Evolutionary conservation across 2,329 filamentous ascomycete species (phyloP).

Genomic region (Pyricularia sp.): DNA sequence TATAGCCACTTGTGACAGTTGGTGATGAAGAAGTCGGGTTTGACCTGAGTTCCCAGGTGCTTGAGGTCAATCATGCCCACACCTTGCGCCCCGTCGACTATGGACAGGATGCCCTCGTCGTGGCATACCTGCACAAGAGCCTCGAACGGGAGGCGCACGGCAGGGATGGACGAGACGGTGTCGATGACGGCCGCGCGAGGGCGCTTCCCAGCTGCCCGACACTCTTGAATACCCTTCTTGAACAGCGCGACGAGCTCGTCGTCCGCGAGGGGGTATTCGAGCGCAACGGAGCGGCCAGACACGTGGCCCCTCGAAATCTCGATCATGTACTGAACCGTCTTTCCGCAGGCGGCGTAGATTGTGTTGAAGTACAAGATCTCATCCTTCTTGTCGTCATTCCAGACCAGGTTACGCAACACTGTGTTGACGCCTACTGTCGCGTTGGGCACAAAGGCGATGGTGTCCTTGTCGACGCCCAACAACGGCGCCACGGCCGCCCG

Average conservation of each 20-base stretch:
- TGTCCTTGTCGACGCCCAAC: slow-evolving; percentile 55
- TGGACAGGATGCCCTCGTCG: slow-evolving; percentile 57
- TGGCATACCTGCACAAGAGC: slow-evolving; percentile 53
- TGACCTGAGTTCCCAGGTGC: slow-evolving; percentile 39
- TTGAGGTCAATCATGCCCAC: slow-evolving; percentile 71
- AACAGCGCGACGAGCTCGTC: slow-evolving; percentile 55
- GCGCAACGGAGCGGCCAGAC: slow-evolving; percentile 41
- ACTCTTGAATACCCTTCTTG: slow-evolving; percentile 41
- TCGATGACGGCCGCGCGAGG: slow-evolving; percentile 69
- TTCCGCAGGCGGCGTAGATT: slow-evolving; percentile 70
- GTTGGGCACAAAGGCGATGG: slow-evolving; percentile 71
- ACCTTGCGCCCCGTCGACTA: slow-evolving; percentile 79
- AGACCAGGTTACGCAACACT: slow-evolving; percentile 66
- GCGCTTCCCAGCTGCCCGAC: slow-evolving; percentile 46
- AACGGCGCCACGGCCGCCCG: slow-evolving; percentile 52
- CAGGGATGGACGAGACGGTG: slow-evolving; percentile 69
- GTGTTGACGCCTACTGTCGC: slow-evolving; percentile 72
- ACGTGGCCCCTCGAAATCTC: slow-evolving; percentile 49
- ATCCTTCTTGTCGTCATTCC: slow-evolving; percentile 61
- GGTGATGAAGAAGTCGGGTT: slow-evolving; percentile 78
- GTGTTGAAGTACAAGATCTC: slow-evolving; percentile 72
- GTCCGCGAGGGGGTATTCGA: slow-evolving; percentile 63
- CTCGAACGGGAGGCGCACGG: slow-evolving; percentile 72
- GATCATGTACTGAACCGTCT: slow-evolving; percentile 59
- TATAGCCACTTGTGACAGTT: slow-evolving; percentile 93